Evolutionary conservation across 2,329 filamentous ascomycete genomes (phyloP).

Genomic region (Furcasterigmium sp.): DNA sequence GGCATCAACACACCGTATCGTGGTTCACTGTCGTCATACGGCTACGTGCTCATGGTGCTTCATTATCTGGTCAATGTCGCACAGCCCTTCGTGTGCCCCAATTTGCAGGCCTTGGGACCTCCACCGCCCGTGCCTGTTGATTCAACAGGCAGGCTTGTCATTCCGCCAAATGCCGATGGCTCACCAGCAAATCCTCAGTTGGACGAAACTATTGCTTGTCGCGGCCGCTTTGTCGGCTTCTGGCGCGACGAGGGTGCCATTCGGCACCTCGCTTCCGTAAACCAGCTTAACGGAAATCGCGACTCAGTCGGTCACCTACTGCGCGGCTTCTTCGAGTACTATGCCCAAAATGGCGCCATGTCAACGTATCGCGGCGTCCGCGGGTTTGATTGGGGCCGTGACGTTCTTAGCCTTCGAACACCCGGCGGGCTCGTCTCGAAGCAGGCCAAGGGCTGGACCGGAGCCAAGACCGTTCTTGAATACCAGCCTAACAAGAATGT

Average conservation of each 20-base stretch:
- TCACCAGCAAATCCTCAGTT: constrained; percentile 12
- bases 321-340: constrained; percentile 85
- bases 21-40: constrained; percentile 83
- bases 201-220: constrained; percentile 41
- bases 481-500: constrained; percentile 7
- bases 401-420: constrained; percentile 74
- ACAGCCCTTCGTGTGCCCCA: constrained; percentile 76
- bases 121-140: constrained; percentile 27
- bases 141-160: constrained; percentile 10
- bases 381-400: constrained; percentile 74
- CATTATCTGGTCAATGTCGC: constrained; percentile 85
- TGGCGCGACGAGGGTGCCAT: constrained; percentile 73
- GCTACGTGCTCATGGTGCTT: constrained; percentile 86
- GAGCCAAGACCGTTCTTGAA: constrained; percentile 60
- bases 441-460: constrained; percentile 77
- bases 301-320: constrained; percentile 68
- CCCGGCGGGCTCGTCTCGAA: constrained; percentile 67
- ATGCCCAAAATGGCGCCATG: constrained; percentile 56
- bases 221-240: constrained; percentile 69
- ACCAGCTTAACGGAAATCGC: constrained; percentile 60
- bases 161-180: constrained; percentile 15
- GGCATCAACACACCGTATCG: constrained; percentile 84
- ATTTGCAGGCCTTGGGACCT: constrained; percentile 61
- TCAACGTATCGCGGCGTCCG: constrained; percentile 39
- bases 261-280: constrained; percentile 47